Evolutionary conservation across 306 rosid genomes (phyloP).

Genomic region (Vicia faba): DNA sequence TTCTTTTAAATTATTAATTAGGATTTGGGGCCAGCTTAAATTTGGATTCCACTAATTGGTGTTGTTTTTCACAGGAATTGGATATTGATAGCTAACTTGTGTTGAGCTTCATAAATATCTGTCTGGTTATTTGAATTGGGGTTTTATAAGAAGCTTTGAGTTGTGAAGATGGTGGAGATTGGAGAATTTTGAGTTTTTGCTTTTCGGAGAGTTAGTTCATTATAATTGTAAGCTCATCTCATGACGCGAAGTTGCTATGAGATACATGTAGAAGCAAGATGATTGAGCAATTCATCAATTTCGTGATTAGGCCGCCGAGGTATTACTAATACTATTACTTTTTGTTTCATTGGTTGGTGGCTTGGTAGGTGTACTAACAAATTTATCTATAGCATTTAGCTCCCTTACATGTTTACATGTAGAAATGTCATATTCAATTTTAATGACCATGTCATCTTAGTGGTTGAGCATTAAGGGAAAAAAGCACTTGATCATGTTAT

Average conservation of each 20-base stretch:
- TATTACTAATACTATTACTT: conserved; percentile 38
- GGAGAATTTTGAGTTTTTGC: conserved; percentile 29
- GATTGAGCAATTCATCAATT: conserved; percentile 97
- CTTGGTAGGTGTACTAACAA: conserved; percentile 25
- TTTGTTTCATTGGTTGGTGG: conserved; percentile 32
- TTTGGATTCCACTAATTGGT: conserved; percentile 19
- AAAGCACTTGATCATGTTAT: conserved; percentile 23
- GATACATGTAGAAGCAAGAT: conserved; percentile 53
- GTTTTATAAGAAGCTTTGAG: conserved; percentile 17
- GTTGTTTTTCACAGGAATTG: conserved; percentile 41
- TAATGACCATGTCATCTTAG: conserved; percentile 34
- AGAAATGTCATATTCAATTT: neutral
- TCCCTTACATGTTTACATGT: conserved; percentile 6
- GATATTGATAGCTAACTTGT: conserved; percentile 7
- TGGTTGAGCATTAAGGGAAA: conserved; percentile 33
- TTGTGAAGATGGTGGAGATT: conserved; percentile 27
- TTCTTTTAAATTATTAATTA: conserved; percentile 36
- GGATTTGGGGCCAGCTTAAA: conserved; percentile 44
- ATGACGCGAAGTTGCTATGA: conserved; percentile 55
- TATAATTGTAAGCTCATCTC: no score
- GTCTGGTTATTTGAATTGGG: conserved; percentile 20
- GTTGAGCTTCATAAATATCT: conserved; percentile 10
- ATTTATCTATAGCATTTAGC: conserved; percentile 7
- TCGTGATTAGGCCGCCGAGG: conserved; percentile 99
- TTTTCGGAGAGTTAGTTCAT: conserved; percentile 28